phyloP scores from a whole-genome alignment of 495 filamentous ascomycete genomes.

The Penicillium fimorum region DNA sequence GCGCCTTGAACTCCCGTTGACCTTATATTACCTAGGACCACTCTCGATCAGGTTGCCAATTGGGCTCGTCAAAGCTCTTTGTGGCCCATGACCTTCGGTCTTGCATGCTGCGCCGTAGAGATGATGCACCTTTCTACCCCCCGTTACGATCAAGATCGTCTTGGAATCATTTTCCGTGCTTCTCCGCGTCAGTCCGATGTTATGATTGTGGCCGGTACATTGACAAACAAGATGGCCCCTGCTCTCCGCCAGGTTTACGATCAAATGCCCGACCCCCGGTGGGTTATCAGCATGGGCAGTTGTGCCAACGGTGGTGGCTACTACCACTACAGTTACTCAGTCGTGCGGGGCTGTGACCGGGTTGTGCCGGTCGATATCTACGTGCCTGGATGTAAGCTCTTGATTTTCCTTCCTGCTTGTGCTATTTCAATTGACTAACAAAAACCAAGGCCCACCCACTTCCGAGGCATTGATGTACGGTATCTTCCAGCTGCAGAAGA shows the following conservation, averaged over 20 bases:
- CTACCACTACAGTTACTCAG: constrained; percentile 95
- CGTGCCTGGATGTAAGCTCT: constrained; percentile 75
- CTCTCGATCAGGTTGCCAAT: constrained; percentile 87
- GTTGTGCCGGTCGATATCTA: constrained; percentile 96
- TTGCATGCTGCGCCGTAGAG: constrained; percentile 94
- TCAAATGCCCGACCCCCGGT: constrained; percentile 96
- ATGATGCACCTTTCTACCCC: constrained; percentile 99
- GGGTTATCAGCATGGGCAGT: constrained; percentile 93
- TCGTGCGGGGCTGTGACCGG: constrained; percentile 87
- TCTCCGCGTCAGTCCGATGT: constrained; percentile 94
- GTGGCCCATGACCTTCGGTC: constrained; percentile 98
- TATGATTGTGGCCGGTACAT: constrained; percentile 95
- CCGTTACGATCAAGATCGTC: constrained; percentile 92
- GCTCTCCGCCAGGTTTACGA: constrained; percentile 94
- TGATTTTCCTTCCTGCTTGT: background rate
- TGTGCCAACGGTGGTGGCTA: constrained; percentile 97
- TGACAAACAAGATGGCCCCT: constrained; percentile 98
- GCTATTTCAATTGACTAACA: constrained; percentile 22
- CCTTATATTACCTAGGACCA: constrained; percentile 58
- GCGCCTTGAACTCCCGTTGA: constrained; percentile 10
- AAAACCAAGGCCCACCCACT: constrained; percentile 65
- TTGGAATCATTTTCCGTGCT: constrained; percentile 96
- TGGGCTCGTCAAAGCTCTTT: constrained; percentile 92
- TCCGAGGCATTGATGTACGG: constrained; percentile 93
- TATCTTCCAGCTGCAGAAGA: constrained; percentile 89